Evolutionary conservation across 306 rosid species (phyloP), one percentile per base, ranked within the genome.

Genomic region (Castanea sativa): DNA sequence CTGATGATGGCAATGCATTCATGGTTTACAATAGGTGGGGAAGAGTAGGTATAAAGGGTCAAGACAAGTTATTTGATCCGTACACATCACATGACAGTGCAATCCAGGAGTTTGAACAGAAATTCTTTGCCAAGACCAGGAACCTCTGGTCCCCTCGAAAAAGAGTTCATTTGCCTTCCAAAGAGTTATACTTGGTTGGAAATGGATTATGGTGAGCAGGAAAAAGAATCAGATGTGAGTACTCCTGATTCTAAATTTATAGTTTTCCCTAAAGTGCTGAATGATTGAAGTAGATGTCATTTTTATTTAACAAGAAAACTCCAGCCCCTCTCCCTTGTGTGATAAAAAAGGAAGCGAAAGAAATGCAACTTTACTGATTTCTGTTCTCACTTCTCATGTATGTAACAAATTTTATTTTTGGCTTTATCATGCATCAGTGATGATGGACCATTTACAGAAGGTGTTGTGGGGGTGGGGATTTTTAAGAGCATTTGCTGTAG

Each of bases 11-110:
- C 30, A 80, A 89, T 64, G 81, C 81, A 71, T 90, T 85, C 86
- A 91, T 93, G 88, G 86, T 95, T 82, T 95, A 90, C 87, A 76
- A 82, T 79, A 91, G 99, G 82, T 93, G 99, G 96, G 99, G 99
- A 81, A 92, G 99, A 80, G 96, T 95, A 25, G 97, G 99, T 38
- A 72, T 93, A 72, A 92, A 92, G 87, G 99, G 98, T 61, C 99
- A 93, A 81, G 83, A 89, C 88, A 88, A 84, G 83, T 14, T 89
- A 78, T 85, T 73, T 5, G 98, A 94, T 74, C 94, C 96, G 71
- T 90, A 81, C 82, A 43, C 84, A 45, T 86, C 91, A 69, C 30
- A 72, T 56, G 89, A 83, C 68, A 58, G 58, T 20, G 97, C 94
- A n/a, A 89, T 92, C 43, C 30, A 33, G 49, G 97, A 90, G 75